Base-by-base conservation (phyloP, 1,284 basidiomycete genomes). In the Tylopilus microsporus region DNA sequence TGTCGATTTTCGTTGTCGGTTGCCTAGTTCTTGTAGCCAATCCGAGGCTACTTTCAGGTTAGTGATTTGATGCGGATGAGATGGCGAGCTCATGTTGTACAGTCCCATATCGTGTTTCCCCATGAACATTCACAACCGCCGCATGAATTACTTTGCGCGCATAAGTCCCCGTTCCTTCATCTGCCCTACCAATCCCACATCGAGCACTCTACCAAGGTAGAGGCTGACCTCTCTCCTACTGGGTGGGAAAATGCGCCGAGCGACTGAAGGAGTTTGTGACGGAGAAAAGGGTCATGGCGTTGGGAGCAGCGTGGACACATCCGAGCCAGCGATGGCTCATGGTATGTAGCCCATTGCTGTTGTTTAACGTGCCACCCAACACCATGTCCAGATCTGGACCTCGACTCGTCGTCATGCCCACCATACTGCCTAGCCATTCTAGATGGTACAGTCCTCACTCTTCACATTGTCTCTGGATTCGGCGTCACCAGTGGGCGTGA, bases 151-250 rank as follows among this genome's bases (percentile, higher is more conserved):
- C 73, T 96, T 97, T 74, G 94, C 94, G 7, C 78, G 94, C 50
- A 93, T 95, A 68, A 61, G 88, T 72, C 6, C 25, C 42, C 16
- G 50, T 53, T 10, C 11, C 41, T 45, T 2, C 12, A 19, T 13
- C 13, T 16, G 8, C 11, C 36, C 2, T 16, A 25, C 1, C 93
- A 94, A 79, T 97, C 92, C 8, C 82, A 98, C 58, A 95, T 98
- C 63, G 97, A 99, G 71, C 97, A 99, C 72, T 97, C 95, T 5
- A 99, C 96, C 80, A 98, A 97, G 76, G 95, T 96, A 36, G 96
- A 99, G 70, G 94, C 96, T 0, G 97, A 98, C 70, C 83, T 99
- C 10, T 97, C 94, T 1, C 90, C 92, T 3, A 88, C 89, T 1
- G 96, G 96, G 7, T 94, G 92, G 91, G 93, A 97, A 61, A 25